These are phyloP conservation scores for Cryptococcus sp. DNA, from an alignment of 1,284 basidiomycete species.

Conservation along the genomic window DNA sequence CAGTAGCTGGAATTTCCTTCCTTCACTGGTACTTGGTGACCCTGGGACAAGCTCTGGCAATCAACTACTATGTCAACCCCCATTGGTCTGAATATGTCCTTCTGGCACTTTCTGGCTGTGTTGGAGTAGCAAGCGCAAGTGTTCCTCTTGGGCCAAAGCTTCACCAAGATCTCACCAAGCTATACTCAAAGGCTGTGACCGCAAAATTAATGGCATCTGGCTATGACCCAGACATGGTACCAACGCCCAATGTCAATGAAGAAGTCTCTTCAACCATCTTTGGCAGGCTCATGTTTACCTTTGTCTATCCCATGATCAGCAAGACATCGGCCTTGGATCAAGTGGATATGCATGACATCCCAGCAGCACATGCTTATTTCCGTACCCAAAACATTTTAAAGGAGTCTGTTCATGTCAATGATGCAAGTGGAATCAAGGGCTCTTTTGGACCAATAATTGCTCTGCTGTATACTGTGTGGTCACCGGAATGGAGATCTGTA, in stretches of 20 bases:
- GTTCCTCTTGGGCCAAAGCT: conserved; percentile 17
- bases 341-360: conserved; percentile 74
- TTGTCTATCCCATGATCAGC: conserved; percentile 71
- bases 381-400: conserved; percentile 25
- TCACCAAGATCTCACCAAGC: conserved; percentile 14
- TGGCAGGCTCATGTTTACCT: conserved; percentile 62
- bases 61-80: not conserved
- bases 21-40: conserved; percentile 20
- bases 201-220: conserved; percentile 5
- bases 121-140: conserved; percentile 8
- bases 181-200: conserved; percentile 25
- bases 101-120: conserved; percentile 6
- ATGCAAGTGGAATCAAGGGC: conserved; percentile 11
- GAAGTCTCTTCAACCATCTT: conserved; percentile 51
- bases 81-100: conserved; percentile 13
- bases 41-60: conserved; percentile 20
- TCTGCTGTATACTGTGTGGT: conserved; percentile 21
- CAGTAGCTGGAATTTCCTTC: conserved; percentile 7
- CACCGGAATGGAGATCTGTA: conserved; percentile 12
- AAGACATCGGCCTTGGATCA: conserved; percentile 63
- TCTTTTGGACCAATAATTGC: conserved; percentile 12
- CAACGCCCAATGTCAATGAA: conserved; percentile 21
- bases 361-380: conserved; percentile 64
- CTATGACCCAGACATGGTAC: not conserved
- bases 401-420: conserved; percentile 15